Conservation (phyloP, 2,329 filamentous ascomycete genomes). For the Penicillium sp. region DNA sequence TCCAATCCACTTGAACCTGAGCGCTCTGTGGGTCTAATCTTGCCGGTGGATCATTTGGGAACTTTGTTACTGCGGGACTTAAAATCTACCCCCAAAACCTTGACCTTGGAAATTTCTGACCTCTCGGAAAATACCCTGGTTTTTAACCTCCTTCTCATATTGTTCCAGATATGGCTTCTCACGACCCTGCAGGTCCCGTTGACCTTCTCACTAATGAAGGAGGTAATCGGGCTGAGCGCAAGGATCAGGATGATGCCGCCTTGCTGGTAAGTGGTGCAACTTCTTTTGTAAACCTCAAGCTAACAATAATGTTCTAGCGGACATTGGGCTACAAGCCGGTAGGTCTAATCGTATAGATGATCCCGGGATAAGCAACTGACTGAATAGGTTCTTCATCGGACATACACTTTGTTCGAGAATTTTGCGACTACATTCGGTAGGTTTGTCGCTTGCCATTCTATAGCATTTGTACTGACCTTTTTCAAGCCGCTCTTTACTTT, state of each 20-base stretch:
- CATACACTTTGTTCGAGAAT: conserved; percentile 58
- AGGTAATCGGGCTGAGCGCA: conserved; percentile 24
- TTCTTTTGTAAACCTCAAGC: background rate
- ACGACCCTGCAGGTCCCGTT: conserved; percentile 26
- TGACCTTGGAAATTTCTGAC: conserved; percentile 4
- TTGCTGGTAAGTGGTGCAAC: conserved; percentile 32
- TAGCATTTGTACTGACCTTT: background rate
- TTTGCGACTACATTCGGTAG: conserved; percentile 60
- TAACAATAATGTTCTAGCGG: conserved; percentile 36
- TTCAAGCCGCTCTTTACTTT: conserved; percentile 58
- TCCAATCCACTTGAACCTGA: too few species aligned
- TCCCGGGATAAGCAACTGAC: conserved; percentile 10
- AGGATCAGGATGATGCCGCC: conserved; percentile 37
- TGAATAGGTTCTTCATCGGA: conserved; percentile 54
- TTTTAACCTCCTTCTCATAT: background rate
- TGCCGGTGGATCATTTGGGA: too few species aligned
- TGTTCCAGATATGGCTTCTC: conserved; percentile 14
- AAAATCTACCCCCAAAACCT: too few species aligned
- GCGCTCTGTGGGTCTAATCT: too few species aligned
- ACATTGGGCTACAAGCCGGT: conserved; percentile 57
- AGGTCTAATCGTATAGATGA: conserved; percentile 22
- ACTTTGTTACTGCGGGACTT: too few species aligned
- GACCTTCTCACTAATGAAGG: conserved; percentile 11
- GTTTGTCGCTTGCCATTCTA: conserved; percentile 2
- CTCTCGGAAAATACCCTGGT: background rate